phyloP scores from a whole-genome alignment of 768 basidiomycete genomes.

The Leccinum uliginosum region DNA sequence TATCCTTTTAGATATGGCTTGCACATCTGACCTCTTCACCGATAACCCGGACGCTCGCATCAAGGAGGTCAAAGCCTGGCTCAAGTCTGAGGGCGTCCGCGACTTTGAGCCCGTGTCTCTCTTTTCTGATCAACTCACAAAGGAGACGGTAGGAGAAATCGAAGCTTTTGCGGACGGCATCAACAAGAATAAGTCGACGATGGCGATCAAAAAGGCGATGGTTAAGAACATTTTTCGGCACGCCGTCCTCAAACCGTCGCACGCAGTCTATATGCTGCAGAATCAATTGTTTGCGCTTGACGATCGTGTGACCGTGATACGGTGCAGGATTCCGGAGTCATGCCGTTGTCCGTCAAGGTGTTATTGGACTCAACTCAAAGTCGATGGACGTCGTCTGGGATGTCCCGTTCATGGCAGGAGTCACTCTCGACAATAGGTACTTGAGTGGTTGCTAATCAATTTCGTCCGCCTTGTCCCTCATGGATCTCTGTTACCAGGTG shows the following conservation, averaged over 20 bases:
- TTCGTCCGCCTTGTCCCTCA: background rate
- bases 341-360: slow-evolving; percentile 87
- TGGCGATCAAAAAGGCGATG: slow-evolving; percentile 80
- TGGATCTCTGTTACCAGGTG: slow-evolving; percentile 47
- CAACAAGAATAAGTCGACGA: slow-evolving; percentile 52
- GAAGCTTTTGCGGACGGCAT: slow-evolving; percentile 72
- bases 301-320: slow-evolving; percentile 93
- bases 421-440: slow-evolving; percentile 79
- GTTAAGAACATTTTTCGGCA: slow-evolving; percentile 91
- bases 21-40: slow-evolving; percentile 53
- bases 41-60: slow-evolving; percentile 64
- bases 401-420: slow-evolving; percentile 89
- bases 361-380: slow-evolving; percentile 81
- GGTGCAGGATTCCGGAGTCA: slow-evolving; percentile 92
- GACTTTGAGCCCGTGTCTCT: slow-evolving; percentile 93
- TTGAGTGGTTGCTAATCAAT: background rate
- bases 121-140: slow-evolving; percentile 86
- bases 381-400: slow-evolving; percentile 97
- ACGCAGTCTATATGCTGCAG: slow-evolving; percentile 85
- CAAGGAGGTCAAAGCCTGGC: slow-evolving; percentile 79
- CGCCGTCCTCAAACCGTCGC: slow-evolving; percentile 88
- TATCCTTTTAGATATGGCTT: slow-evolving; percentile 62
- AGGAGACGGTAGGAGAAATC: slow-evolving; percentile 80
- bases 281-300: slow-evolving; percentile 85
- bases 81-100: slow-evolving; percentile 78